These are phyloP conservation scores for Hydnum rufescens DNA, from an alignment of 768 basidiomycete genomes.

Conservation along the genomic window DNA sequence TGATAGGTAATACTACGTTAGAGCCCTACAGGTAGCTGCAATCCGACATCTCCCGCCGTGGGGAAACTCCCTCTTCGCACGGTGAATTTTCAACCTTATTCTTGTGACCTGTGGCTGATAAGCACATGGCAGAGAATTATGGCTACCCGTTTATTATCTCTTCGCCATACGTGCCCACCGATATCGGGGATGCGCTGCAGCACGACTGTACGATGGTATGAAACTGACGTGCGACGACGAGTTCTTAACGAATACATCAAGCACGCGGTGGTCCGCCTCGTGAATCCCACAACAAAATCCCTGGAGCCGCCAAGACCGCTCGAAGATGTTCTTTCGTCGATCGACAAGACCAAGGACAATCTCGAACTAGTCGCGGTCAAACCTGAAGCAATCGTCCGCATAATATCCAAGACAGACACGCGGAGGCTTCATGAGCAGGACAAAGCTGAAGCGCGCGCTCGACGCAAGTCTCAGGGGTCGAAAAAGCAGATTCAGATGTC, in stretches of 20 bases:
- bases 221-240: not conserved
- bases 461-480: constrained; percentile 15
- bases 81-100: too few species aligned
- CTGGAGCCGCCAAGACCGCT: constrained; percentile 23
- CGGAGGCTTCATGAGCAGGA: constrained; percentile 22
- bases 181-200: too few species aligned
- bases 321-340: constrained; percentile 24
- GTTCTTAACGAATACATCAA: constrained; percentile 25
- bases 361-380: constrained; percentile 34
- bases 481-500: constrained; percentile 52
- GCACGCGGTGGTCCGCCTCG: constrained; percentile 24
- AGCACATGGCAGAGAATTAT: too few species aligned
- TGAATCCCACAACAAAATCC: constrained; percentile 26
- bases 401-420: constrained; percentile 29
- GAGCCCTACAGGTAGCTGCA: too few species aligned
- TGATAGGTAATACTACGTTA: too few species aligned
- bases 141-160: too few species aligned
- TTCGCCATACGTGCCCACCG: too few species aligned
- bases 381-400: constrained; percentile 39
- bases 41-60: too few species aligned
- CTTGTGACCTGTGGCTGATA: too few species aligned
- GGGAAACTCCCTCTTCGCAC: too few species aligned
- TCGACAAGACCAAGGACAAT: constrained; percentile 25
- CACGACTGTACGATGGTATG: too few species aligned
- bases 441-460: constrained; percentile 21